Conservation (phyloP, 148 eudicot genomes). For the Fagopyrum esculentum region DNA sequence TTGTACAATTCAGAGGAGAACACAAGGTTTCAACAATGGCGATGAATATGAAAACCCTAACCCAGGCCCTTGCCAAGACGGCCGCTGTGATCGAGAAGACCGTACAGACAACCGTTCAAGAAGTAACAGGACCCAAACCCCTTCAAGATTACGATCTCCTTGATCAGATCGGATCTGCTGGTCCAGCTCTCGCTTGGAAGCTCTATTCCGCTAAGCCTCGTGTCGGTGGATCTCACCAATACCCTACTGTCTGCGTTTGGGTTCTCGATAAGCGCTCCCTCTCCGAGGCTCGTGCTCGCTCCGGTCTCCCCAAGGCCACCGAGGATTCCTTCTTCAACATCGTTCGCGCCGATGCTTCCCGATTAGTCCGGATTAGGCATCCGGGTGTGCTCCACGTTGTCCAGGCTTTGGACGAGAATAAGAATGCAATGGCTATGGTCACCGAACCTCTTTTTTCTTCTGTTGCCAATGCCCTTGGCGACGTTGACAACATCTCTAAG, state of each 20-base stretch:
- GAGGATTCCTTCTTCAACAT: slow-evolving; percentile 80
- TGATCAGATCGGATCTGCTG: slow-evolving; percentile 91
- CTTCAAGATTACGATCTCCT: slow-evolving; percentile 76
- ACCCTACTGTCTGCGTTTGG: slow-evolving; percentile 90
- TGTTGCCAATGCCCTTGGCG: slow-evolving; percentile 73
- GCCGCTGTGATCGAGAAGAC: slow-evolving; percentile 91
- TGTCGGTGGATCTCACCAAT: slow-evolving; percentile 39
- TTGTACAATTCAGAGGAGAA: neutral
- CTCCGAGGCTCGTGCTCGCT: slow-evolving; percentile 52
- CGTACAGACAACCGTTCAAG: slow-evolving; percentile 84
- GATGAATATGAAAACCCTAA: slow-evolving; percentile 79
- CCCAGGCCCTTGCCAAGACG: slow-evolving; percentile 93
- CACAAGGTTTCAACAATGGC: slow-evolving; percentile 35
- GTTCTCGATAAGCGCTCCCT: slow-evolving; percentile 61
- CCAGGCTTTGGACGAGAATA: slow-evolving; percentile 89
- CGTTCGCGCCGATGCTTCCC: slow-evolving; percentile 60
- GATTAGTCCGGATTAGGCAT: slow-evolving; percentile 80
- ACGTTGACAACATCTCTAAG: slow-evolving; percentile 48
- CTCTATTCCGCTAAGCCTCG: slow-evolving; percentile 80
- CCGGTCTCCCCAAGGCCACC: slow-evolving; percentile 60
- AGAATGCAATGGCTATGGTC: slow-evolving; percentile 94
- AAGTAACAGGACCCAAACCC: slow-evolving; percentile 87
- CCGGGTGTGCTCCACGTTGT: slow-evolving; percentile 96
- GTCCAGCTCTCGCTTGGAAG: slow-evolving; percentile 85
- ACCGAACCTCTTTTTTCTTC: slow-evolving; percentile 93